A percentile compares a stretch with the other conserved stretches of the same genome.
Evolutionary conservation across 345 rosid species (phyloP).

Genomic region (Arabidopsis suecica): DNA sequence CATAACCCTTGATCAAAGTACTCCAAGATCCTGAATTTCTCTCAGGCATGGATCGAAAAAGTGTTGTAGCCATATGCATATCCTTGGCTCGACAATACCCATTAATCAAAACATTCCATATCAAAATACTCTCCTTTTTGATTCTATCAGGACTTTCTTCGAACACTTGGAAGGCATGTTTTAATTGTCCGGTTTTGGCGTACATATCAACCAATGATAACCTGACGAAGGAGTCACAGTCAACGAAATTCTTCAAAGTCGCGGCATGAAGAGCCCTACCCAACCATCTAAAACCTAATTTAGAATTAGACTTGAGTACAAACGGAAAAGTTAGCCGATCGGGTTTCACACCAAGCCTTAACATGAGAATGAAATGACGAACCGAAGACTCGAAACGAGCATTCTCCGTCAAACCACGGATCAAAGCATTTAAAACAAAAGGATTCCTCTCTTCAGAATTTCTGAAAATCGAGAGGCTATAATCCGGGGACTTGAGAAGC

Average conservation of each 20-base stretch:
- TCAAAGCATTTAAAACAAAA: conserved; percentile 60
- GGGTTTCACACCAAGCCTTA: conserved; percentile 52
- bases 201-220: conserved; percentile 61
- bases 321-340: conserved; percentile 63
- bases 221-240: conserved; percentile 56
- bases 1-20: conserved; percentile 65
- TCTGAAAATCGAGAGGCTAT: conserved; percentile 52
- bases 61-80: conserved; percentile 54
- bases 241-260: conserved; percentile 49
- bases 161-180: conserved; percentile 54
- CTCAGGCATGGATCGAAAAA: conserved; percentile 58
- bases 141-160: conserved; percentile 63
- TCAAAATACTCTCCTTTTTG: conserved; percentile 47
- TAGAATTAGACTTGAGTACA: conserved; percentile 53
- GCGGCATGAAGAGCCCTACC: conserved; percentile 54
- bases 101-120: conserved; percentile 71
- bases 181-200: conserved; percentile 47
- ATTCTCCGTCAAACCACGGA: conserved; percentile 59
- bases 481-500: conserved; percentile 51
- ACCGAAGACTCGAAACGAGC: conserved; percentile 44
- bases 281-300: conserved; percentile 44
- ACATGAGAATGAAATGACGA: conserved; percentile 57
- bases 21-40: conserved; percentile 60
- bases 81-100: conserved; percentile 57
- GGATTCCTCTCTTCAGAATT: conserved; percentile 49